A percentile compares a stretch with the other conserved stretches of the same genome.
phyloP scores from a whole-genome alignment of 176 grass and related monocot genomes.

The Oryza glumipatula region DNA sequence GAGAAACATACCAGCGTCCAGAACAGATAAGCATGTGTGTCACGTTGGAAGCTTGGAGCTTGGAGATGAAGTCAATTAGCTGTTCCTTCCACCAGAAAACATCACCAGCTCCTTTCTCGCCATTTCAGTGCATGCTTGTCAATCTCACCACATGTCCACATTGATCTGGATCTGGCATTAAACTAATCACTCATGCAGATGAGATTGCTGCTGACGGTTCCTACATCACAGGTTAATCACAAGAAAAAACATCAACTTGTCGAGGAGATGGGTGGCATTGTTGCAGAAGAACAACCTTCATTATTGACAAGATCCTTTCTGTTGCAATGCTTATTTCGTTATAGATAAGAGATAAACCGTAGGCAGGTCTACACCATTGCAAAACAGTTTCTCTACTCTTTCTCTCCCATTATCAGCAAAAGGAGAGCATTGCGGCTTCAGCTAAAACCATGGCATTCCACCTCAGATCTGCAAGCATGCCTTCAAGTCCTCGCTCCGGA shows the following conservation, averaged over 20 bases:
- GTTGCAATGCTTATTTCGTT: not conserved
- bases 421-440: not conserved
- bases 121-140: not conserved
- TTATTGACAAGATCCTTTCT: slow-evolving; percentile 16
- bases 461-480: slow-evolving; percentile 29
- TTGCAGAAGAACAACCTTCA: not conserved
- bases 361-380: not conserved
- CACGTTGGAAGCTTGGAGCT: not conserved
- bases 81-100: not conserved
- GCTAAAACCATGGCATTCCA: slow-evolving; percentile 38
- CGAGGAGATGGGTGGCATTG: not conserved
- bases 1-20: not conserved
- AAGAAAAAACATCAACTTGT: slow-evolving; percentile 19
- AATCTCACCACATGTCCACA: not conserved
- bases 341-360: not conserved
- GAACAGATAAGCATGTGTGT: not conserved
- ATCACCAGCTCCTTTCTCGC: not conserved
- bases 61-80: not conserved
- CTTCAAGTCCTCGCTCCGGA: slow-evolving; percentile 23
- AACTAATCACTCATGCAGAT: slow-evolving; percentile 9
- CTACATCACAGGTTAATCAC: not conserved
- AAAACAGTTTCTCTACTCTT: slow-evolving; percentile 21
- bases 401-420: not conserved
- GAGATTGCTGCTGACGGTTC: not conserved
- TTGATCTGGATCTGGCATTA: not conserved